Evolutionary conservation across 2,329 filamentous ascomycete species (phyloP), one percentile per base, ranked within the genome.

Genomic region (Fusarium sp.): DNA sequence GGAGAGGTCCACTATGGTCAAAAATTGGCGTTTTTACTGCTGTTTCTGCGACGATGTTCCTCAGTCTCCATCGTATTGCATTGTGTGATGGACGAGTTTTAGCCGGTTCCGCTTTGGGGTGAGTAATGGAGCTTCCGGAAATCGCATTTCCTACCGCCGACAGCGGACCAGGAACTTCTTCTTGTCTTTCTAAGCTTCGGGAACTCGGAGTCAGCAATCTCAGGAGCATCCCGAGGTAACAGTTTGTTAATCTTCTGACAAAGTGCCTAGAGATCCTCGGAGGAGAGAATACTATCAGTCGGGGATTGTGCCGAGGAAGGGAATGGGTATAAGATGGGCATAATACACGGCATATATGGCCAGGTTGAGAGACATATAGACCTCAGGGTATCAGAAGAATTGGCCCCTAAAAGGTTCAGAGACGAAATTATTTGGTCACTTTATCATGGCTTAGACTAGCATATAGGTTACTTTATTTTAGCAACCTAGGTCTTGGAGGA

Each of bases 201-300:
- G n/a, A 51, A 47, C 20, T 68, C 53, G 55, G 58, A 23, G 43
- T 61, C 47, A 59, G 53, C 41, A 43, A 30, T 20, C 12, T 41
- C 13, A 32, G 80, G 86, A n/a, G 86, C 72, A 86, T 89, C 58
- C 34, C 34, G 34, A 53, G 34, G 23, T 41, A 53, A 37, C 5
- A 37, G 11, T 37, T 53, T 53, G 6, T 20, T 16, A 18, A 51
- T 20, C 27, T 20, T 20, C 27, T 20, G 18, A 16, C 27, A 51
- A 21, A 7, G 9, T 43, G 14, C 4, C 21, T 7, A 78, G 89
- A 4, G 84, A 83, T 0, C 77, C 16, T 43, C 41, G 6, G 18
- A 53, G n/a, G n/a, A 40, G 7, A n/a, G 7, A 53, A 18, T 21
- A 27, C 14, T 41, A 9, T 42, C 23, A 18, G n/a, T 27, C 13